These are phyloP conservation scores for Aspergillus brunneoviolaceus DNA, from an alignment of 2,329 filamentous ascomycete genomes.

Conservation along the genomic window DNA sequence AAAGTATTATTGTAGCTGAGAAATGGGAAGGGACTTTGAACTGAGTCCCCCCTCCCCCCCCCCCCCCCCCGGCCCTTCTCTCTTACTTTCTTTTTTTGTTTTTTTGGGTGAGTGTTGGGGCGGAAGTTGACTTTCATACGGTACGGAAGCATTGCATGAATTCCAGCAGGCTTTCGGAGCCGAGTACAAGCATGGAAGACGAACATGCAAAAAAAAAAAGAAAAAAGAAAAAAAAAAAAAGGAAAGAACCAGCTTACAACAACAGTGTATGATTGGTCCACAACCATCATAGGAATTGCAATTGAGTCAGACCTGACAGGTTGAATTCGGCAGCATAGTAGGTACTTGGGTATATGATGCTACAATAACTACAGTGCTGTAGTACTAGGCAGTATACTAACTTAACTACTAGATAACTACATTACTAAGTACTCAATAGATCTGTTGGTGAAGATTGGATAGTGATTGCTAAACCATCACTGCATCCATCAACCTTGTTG, in stretches of 20 bases:
- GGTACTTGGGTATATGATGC: too few relatives aligned
- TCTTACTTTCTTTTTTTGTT: background rate
- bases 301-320: background rate
- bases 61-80: too few relatives aligned
- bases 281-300: background rate
- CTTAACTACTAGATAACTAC: too few relatives aligned
- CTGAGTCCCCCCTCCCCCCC: background rate
- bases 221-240: background rate
- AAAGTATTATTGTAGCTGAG: background rate
- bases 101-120: constrained; percentile 26
- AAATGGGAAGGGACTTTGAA: background rate
- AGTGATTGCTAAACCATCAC: background rate
- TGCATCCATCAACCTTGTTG: background rate
- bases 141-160: constrained; percentile 5
- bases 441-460: background rate
- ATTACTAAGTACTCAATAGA: background rate
- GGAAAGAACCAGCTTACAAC: background rate
- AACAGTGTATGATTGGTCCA: background rate
- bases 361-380: too few relatives aligned
- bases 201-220: background rate
- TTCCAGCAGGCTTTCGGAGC: background rate
- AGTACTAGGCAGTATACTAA: too few relatives aligned
- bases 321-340: background rate
- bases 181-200: background rate
- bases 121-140: constrained; percentile 17